A percentile compares a stretch with the other conserved stretches of the same genome.
Evolutionary conservation across 2,329 filamentous ascomycete genomes (phyloP).

Genomic region (Stagonosporopsis tanaceti): DNA sequence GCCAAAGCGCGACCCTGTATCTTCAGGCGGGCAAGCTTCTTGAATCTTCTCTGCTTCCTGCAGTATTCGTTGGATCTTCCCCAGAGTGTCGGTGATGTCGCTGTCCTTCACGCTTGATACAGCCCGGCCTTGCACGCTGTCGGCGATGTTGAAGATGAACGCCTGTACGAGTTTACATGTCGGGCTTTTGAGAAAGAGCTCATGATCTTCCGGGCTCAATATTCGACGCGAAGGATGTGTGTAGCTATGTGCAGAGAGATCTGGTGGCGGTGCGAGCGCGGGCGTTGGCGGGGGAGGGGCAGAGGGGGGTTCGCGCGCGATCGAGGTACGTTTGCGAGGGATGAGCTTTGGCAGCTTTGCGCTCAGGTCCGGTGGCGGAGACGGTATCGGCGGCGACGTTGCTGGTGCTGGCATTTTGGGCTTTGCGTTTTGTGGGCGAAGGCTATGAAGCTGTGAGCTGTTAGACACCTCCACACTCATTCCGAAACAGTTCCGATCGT

Average conservation of each 20-base stretch:
- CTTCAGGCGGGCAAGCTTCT: slow-evolving; percentile 76
- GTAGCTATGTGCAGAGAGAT: slow-evolving; percentile 68
- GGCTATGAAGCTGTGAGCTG: background rate
- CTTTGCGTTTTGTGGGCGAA: background rate
- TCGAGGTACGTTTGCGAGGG: slow-evolving; percentile 42
- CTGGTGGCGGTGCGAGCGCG: slow-evolving; percentile 71
- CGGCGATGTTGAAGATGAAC: slow-evolving; percentile 87
- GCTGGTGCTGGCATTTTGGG: slow-evolving; percentile 25
- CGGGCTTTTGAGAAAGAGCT: slow-evolving; percentile 78
- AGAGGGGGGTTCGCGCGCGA: slow-evolving; percentile 31
- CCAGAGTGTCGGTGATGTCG: slow-evolving; percentile 68
- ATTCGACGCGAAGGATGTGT: slow-evolving; percentile 78
- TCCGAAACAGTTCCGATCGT: slow-evolving; percentile 11
- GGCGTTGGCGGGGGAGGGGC: slow-evolving; percentile 78
- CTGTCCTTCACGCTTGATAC: slow-evolving; percentile 67
- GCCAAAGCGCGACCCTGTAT: slow-evolving; percentile 91
- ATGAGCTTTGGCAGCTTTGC: slow-evolving; percentile 46
- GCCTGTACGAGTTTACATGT: slow-evolving; percentile 79
- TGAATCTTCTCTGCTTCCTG: slow-evolving; percentile 73
- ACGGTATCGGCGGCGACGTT: slow-evolving; percentile 5
- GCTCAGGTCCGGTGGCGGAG: slow-evolving; percentile 35
- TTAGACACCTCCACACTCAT: background rate
- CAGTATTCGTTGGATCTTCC: slow-evolving; percentile 73
- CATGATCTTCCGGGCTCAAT: slow-evolving; percentile 79
- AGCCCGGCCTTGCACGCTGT: slow-evolving; percentile 76